Evolutionary conservation across 345 rosid species (phyloP), one percentile per base, ranked within the genome.

Genomic region (Geranium rotundifolium): DNA sequence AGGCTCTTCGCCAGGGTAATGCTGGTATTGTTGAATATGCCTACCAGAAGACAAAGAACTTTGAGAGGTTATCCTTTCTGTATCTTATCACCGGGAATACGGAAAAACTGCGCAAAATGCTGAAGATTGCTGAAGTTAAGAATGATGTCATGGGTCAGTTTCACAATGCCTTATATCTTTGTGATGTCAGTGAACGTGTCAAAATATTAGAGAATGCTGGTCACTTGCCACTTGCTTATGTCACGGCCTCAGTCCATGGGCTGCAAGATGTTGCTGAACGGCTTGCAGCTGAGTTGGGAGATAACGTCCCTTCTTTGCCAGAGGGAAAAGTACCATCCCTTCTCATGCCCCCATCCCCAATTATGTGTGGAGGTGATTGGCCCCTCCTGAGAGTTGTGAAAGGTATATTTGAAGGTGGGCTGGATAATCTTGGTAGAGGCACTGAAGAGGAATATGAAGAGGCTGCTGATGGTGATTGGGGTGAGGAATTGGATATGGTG

Each of bases 1-100:
- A 92, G 79, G 98, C 98, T 61, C 98, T 92, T 77, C 93, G 96
- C 66, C 98, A 92, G 72, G 98, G 98, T 57, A 89, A 92, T 76
- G 75, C 91, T 3, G 89, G 89, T 56, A 86, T 91, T 66, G 96
- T 87, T 67, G 98, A 91, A 65, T 89, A 89, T 76, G 95, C 98
- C 17, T 92, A 92, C 71, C 97, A 92, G 85, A 79, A 84, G 84
- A 89, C 98, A 34, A 92, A 92, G 77, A 92, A 92, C 69, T 85
- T 92, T 71, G 98, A 92, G 85, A 92, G 97, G 77, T 60, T 92
- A 15, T 92, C 98, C 20, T 92, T 92, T 65, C 89, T 92, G 1
- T 92, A 92, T 78, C 93, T 91, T 58, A 71, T 89, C 58, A 89
- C 95, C 55, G 98, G 98, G 10, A 91, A 89, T 64, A 31, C 73